Percentiles rank a stretch among this genome's conserved stretches.
phyloP scores from a whole-genome alignment of 306 rosid species.

The Cucumis sativus region DNA sequence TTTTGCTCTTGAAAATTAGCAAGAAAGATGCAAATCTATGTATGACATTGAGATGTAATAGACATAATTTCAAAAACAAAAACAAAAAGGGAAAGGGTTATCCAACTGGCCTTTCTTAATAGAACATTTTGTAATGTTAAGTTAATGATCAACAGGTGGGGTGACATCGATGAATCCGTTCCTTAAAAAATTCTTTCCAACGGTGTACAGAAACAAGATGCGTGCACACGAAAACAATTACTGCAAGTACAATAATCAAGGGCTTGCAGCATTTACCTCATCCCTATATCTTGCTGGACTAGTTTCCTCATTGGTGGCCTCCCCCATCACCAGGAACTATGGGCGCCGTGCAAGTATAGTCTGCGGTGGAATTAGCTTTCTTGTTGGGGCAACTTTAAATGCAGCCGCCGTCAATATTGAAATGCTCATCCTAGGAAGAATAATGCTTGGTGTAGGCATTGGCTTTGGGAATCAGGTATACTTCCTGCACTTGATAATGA shows the following conservation, averaged over 20 bases:
- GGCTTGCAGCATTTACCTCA: slow-evolving; percentile 83
- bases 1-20: no score
- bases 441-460: slow-evolving; percentile 91
- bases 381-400: slow-evolving; percentile 56
- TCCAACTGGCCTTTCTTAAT: no score
- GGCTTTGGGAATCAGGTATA: slow-evolving; percentile 92
- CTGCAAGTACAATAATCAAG: slow-evolving; percentile 84
- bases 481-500: not conserved
- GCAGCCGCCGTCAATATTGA: slow-evolving; percentile 47
- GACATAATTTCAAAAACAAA: no score
- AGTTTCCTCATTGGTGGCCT: slow-evolving; percentile 60
- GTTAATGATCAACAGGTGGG: slow-evolving; percentile 43
- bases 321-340: slow-evolving; percentile 58
- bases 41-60: no score
- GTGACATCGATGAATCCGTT: slow-evolving; percentile 93
- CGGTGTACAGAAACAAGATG: slow-evolving; percentile 40
- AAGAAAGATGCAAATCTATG: no score
- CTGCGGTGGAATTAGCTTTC: slow-evolving; percentile 60
- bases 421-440: slow-evolving; percentile 73
- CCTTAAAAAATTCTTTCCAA: slow-evolving; percentile 56
- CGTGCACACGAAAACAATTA: slow-evolving; percentile 75
- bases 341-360: slow-evolving; percentile 70
- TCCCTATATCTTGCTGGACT: slow-evolving; percentile 81
- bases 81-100: no score
- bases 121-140: not conserved